These are phyloP conservation scores for Leishmania gerbilli DNA, from an alignment of 208 protist genomes.

Conservation along the genomic window DNA sequence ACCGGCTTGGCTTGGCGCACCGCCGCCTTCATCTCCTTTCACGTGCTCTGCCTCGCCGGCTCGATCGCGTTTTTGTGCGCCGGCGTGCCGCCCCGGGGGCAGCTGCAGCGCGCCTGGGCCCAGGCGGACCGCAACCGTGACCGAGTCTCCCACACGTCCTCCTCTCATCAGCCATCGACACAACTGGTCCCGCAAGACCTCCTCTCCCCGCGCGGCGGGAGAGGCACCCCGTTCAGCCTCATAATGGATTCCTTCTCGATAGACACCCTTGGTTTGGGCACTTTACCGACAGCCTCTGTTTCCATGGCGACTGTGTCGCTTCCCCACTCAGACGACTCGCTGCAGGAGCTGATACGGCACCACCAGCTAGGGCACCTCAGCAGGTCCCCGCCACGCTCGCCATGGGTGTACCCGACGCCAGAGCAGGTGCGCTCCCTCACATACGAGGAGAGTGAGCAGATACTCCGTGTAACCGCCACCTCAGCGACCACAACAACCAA, in stretches of 20 bases:
- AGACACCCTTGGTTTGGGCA: constrained; percentile 1
- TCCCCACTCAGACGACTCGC: not conserved
- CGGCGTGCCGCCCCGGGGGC: constrained; percentile 43
- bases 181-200: constrained; percentile 32
- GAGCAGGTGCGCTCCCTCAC: constrained; percentile 27
- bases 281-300: not conserved
- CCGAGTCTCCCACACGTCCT: constrained; percentile 20
- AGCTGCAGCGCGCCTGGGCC: constrained; percentile 60
- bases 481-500: not conserved
- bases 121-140: constrained; percentile 54
- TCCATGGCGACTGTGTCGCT: constrained; percentile 2
- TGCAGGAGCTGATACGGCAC: not conserved
- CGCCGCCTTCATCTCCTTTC: constrained; percentile 33
- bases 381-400: constrained; percentile 8
- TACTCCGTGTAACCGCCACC: not conserved
- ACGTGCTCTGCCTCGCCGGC: constrained; percentile 43
- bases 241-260: constrained; percentile 16
- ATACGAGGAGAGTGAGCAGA: constrained; percentile 13
- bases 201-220: not conserved
- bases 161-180: constrained; percentile 26
- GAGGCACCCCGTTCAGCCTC: constrained; percentile 15
- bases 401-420: constrained; percentile 18
- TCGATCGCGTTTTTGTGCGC: constrained; percentile 54
- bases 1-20: constrained; percentile 36
- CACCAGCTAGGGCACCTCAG: not conserved